Evolutionary conservation across 1,284 basidiomycete genomes (phyloP), one percentile per base, ranked within the genome.

Genomic region (Leccinum solheimii): DNA sequence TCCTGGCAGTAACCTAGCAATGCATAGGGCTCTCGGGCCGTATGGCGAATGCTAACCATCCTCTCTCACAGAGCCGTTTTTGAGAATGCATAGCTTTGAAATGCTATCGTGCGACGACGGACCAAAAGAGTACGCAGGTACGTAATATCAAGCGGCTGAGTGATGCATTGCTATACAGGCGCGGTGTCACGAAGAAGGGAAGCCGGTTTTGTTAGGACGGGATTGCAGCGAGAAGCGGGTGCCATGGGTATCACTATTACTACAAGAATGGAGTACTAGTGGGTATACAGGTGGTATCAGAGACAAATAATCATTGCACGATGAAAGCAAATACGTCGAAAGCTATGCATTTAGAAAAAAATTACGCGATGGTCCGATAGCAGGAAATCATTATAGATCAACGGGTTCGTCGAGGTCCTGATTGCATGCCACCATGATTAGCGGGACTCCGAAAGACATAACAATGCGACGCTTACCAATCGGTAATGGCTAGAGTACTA

Each of bases 401-500:
- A 45, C 6, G 10, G 19, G 19, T 45, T 45, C 43, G 11, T 45
- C 49, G 3, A 45, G 43, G 11, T 45, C 6, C 43, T 45, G 19
- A 13, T 6, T 45, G 19, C 19, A 45, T 45, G 43, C 3, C 43
- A 45, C 11, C 43, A 13, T 13, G 19, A 13, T 45, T 21, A 45
- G 19, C 19, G 19, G 43, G 26, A 45, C 43, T 21, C 14, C 3
- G n/a, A 21, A 45, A 45, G 19, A 21, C 43, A 21, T 6, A 21
- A 13, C 6, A 11, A 26, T 13, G 21, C 26, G 27, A 6, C 43
- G 56, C 70, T 59, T 38, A 72, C 69, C 23, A 73, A 52, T 36
- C 59, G 70, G 43, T 63, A 68, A 43, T 72, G 72, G 23, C 69
- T 71, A 16, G 69, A 62, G 19, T 62, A 72, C 69, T 71, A 54